A percentile compares a stretch with the other conserved stretches of the same genome.
phyloP scores from a whole-genome alignment of 306 rosid species.

The Castanea crenata region DNA sequence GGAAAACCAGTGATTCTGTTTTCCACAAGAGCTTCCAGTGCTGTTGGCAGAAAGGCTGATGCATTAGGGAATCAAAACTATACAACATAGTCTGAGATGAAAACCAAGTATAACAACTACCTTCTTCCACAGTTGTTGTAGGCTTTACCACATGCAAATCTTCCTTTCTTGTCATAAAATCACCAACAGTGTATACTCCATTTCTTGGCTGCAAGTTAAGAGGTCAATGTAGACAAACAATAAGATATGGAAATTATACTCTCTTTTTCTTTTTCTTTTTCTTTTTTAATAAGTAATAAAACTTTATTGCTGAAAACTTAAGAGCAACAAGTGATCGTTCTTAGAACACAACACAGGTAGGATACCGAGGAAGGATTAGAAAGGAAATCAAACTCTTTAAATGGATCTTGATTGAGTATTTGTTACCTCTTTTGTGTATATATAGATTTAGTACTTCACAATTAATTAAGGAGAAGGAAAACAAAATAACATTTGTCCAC shows the following conservation, averaged over 20 bases:
- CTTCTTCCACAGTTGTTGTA: conserved; percentile 88
- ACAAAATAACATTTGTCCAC: no score
- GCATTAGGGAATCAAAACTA: conserved; percentile 21
- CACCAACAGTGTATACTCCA: conserved; percentile 81
- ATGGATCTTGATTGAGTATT: neutral
- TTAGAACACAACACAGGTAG: no score
- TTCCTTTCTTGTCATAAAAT: conserved; percentile 81
- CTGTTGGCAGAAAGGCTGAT: conserved; percentile 48
- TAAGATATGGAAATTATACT: neutral
- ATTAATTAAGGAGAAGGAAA: no score
- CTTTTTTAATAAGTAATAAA: neutral
- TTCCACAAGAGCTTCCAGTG: conserved; percentile 82
- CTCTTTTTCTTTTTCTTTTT: neutral
- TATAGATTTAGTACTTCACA: no score
- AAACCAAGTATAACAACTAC: conserved; percentile 31
- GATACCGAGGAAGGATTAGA: no score
- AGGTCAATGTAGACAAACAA: neutral
- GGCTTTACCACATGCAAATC: conserved; percentile 79
- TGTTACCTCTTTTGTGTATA: no score
- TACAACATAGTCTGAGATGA: neutral
- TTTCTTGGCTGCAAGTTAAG: conserved; percentile 49
- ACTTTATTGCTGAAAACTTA: no score
- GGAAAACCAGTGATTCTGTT: conserved; percentile 97
- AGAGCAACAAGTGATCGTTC: no score
- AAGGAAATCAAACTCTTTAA: no score